A percentile compares a stretch with the other conserved stretches of the same genome.
These are phyloP conservation scores for Capsella bursapastoris DNA, from an alignment of 345 rosid genomes.

Conservation along the genomic window DNA sequence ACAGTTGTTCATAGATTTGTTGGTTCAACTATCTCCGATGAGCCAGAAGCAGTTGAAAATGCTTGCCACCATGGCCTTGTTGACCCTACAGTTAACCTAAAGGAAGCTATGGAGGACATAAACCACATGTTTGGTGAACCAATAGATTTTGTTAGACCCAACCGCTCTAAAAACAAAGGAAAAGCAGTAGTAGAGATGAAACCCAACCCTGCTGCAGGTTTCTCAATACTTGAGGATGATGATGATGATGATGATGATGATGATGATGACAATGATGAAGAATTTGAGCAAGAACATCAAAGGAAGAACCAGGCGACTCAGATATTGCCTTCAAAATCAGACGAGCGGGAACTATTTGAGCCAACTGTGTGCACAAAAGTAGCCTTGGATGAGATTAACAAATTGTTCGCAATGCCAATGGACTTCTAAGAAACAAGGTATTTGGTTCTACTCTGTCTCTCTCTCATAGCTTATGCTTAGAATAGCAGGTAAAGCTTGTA, in stretches of 20 bases:
- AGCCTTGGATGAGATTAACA: constrained; percentile 87
- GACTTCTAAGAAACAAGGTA: constrained; percentile 56
- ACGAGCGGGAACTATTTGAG: constrained; percentile 65
- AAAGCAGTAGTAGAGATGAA: constrained; percentile 49
- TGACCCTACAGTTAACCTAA: constrained; percentile 94
- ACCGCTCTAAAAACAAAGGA: constrained; percentile 65
- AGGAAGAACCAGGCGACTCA: constrained; percentile 35
- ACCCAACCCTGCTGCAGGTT: constrained; percentile 49
- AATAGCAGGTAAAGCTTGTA: constrained; percentile 11
- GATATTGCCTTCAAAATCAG: constrained; percentile 43
- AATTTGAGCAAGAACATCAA: constrained; percentile 57
- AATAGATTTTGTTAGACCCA: constrained; percentile 79
- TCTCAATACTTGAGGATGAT: constrained; percentile 81
- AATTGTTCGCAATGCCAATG: constrained; percentile 83
- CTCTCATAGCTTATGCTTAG: constrained; percentile 1
- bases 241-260: constrained; percentile 50
- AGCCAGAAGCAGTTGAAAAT: constrained; percentile 76
- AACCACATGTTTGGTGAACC: constrained; percentile 97
- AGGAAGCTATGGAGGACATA: constrained; percentile 95
- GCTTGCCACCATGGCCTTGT: constrained; percentile 98
- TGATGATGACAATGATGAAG: constrained; percentile 52
- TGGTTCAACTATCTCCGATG: constrained; percentile 75
- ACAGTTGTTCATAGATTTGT: constrained; percentile 86
- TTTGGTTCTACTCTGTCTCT: constrained; percentile 2
- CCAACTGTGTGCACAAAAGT: constrained; percentile 83